Evolutionary conservation across 805 yeast species (phyloP).

Genomic region (Kazachstania martiniae): DNA sequence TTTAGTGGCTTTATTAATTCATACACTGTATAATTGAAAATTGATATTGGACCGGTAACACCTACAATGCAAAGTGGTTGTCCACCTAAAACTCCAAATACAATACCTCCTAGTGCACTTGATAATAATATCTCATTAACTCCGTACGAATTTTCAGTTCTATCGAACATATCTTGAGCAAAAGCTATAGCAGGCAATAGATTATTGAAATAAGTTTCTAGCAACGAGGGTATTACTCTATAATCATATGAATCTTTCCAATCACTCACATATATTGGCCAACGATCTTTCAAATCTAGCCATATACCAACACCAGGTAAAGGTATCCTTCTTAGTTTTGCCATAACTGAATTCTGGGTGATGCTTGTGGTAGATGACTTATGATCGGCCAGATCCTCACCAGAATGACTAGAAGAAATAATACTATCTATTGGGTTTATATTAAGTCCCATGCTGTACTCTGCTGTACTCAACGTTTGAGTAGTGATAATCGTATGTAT

Average conservation of each 20-base stretch:
- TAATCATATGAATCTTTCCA: slow-evolving; percentile 78
- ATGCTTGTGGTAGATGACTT: too few relatives aligned
- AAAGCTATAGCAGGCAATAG: slow-evolving; percentile 88
- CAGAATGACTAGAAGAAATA: too few relatives aligned
- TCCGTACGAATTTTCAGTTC: slow-evolving; percentile 79
- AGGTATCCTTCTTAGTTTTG: too few relatives aligned
- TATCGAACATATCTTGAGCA: slow-evolving; percentile 94
- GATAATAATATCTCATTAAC: slow-evolving; percentile 80
- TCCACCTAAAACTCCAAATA: slow-evolving; percentile 77
- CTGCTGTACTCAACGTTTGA: too few relatives aligned
- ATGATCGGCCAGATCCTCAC: too few relatives aligned
- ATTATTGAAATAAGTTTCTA: slow-evolving; percentile 82
- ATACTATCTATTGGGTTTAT: too few relatives aligned
- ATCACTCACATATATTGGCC: slow-evolving; percentile 66
- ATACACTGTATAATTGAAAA: slow-evolving; percentile 78
- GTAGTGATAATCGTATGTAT: too few relatives aligned
- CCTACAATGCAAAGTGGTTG: slow-evolving; percentile 95
- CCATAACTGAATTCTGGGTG: too few relatives aligned
- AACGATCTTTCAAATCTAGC: slow-evolving; percentile 28
- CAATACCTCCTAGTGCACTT: slow-evolving; percentile 79
- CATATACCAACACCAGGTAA: slow-evolving; percentile 26
- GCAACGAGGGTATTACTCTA: slow-evolving; percentile 75
- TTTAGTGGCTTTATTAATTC: slow-evolving; percentile 27
- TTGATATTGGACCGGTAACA: slow-evolving; percentile 91
- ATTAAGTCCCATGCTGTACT: too few relatives aligned